Evolutionary conservation across 768 basidiomycete species (phyloP).

Genomic region (Mycena chlorophos): DNA sequence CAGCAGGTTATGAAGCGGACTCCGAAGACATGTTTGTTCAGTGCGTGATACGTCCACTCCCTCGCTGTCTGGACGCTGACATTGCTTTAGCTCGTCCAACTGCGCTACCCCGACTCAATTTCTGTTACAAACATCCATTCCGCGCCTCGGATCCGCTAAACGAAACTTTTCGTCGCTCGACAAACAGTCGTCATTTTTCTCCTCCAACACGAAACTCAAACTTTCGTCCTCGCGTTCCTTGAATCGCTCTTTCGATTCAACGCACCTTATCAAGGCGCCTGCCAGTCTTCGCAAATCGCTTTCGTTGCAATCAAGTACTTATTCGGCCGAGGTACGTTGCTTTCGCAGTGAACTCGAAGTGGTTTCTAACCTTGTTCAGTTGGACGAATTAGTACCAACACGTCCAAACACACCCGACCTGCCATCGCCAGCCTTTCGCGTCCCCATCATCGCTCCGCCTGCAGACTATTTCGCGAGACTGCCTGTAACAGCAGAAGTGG

Average conservation of each 20-base stretch:
- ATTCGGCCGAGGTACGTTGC: conserved; percentile 12
- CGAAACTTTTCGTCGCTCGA: conserved; percentile 10
- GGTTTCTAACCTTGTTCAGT: neutral
- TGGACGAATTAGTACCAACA: conserved; percentile 7
- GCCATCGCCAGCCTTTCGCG: conserved; percentile 12
- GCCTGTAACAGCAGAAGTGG: conserved; percentile 39
- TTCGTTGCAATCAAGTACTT: conserved; percentile 37
- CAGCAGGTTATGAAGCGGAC: neutral
- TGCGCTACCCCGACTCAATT: neutral
- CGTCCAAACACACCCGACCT: conserved; percentile 9
- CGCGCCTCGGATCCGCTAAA: neutral
- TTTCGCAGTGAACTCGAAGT: neutral
- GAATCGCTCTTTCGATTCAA: neutral
- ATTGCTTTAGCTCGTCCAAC: neutral
- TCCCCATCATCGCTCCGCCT: conserved; percentile 61
- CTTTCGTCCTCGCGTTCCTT: conserved; percentile 2
- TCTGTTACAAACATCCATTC: neutral
- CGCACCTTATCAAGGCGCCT: conserved; percentile 29
- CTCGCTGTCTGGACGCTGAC: neutral
- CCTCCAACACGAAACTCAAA: conserved; percentile 13
- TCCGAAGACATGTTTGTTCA: neutral
- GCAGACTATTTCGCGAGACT: conserved; percentile 32
- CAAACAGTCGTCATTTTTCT: neutral
- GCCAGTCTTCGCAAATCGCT: conserved; percentile 44
- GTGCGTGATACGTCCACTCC: neutral